These are phyloP conservation scores for Penicillium sp. DNA, from an alignment of 2,329 filamentous ascomycete genomes.

Conservation along the genomic window DNA sequence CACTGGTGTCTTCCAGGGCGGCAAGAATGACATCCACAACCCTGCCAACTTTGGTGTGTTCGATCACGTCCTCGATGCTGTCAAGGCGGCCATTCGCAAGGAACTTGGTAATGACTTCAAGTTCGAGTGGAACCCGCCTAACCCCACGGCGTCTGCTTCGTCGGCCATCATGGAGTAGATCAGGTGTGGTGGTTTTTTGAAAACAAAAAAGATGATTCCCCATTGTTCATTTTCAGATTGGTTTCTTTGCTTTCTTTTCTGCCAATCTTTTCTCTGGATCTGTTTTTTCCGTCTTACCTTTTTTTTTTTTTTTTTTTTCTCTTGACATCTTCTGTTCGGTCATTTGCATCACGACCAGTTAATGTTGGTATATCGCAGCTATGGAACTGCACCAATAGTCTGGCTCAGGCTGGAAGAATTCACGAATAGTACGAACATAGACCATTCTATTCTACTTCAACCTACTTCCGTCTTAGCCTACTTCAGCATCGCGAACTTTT, in stretches of 20 bases:
- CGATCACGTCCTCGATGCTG: conserved; percentile 71
- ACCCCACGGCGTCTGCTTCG: conserved; percentile 64
- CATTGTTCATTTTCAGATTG: conserved; percentile 3
- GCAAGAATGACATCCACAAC: conserved; percentile 75
- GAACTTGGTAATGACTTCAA: conserved; percentile 73
- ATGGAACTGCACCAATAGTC: conserved; percentile 2
- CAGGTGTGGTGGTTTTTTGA: too few relatives aligned
- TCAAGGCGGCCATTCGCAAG: conserved; percentile 69
- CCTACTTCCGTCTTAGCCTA: background rate
- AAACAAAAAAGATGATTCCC: conserved; percentile 4
- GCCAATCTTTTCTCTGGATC: too few relatives aligned
- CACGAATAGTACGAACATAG: conserved; percentile 7
- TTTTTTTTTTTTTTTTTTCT: background rate
- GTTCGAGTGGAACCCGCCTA: conserved; percentile 72
- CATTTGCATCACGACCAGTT: conserved; percentile 2
- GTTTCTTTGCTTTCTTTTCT: background rate
- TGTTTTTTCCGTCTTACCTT: background rate
- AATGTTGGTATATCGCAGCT: conserved; percentile 7
- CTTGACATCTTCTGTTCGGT: background rate
- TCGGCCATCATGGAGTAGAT: conserved; percentile 59
- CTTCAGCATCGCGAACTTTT: too few relatives aligned
- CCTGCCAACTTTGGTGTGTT: conserved; percentile 79
- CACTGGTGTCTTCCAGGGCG: conserved; percentile 78
- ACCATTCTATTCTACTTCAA: background rate
- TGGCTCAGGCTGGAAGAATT: background rate